Conservation (phyloP, 352 stramenopile species). For the Phytophthora chlamydospora region DNA sequence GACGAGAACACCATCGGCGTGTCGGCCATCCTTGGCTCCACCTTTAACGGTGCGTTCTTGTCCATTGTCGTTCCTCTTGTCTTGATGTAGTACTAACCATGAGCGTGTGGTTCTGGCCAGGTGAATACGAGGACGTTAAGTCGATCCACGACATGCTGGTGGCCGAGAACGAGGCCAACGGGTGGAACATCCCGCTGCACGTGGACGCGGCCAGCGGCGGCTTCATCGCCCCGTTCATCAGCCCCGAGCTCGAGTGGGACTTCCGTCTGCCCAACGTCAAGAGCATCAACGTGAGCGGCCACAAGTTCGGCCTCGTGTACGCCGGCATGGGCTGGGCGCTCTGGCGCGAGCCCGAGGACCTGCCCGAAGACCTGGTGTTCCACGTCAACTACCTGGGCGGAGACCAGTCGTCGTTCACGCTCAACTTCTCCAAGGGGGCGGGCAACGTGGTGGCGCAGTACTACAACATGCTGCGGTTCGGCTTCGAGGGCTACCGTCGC, state of each 20-base stretch:
- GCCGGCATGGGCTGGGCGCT: slow-evolving; percentile 93
- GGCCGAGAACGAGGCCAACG: slow-evolving; percentile 84
- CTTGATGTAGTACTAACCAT: too few relatives aligned
- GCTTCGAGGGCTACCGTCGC: slow-evolving; percentile 86
- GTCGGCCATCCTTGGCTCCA: slow-evolving; percentile 91
- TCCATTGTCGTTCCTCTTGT: too few relatives aligned
- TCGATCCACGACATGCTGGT: slow-evolving; percentile 90
- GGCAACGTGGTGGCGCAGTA: slow-evolving; percentile 91
- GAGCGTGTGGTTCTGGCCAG: too few relatives aligned
- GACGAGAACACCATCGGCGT: slow-evolving; percentile 95
- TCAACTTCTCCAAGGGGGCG: slow-evolving; percentile 94
- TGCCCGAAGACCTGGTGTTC: slow-evolving; percentile 90
- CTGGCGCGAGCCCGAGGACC: slow-evolving; percentile 82
- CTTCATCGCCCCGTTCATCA: slow-evolving; percentile 93
- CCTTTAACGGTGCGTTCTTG: slow-evolving; percentile 78
- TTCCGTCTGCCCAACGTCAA: slow-evolving; percentile 92
- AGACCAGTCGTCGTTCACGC: slow-evolving; percentile 91
- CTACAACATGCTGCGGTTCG: slow-evolving; percentile 94
- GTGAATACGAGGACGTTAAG: slow-evolving; percentile 92
- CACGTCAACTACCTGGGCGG: slow-evolving; percentile 93
- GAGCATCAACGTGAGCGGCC: slow-evolving; percentile 93
- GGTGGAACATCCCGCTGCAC: slow-evolving; percentile 89
- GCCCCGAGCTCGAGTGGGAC: slow-evolving; percentile 90
- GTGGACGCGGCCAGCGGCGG: slow-evolving; percentile 92
- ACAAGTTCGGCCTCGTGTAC: slow-evolving; percentile 95